A percentile compares a stretch with the other conserved stretches of the same genome.
Conservation (phyloP, 306 rosid genomes). For the Fragaria iinumae region DNA sequence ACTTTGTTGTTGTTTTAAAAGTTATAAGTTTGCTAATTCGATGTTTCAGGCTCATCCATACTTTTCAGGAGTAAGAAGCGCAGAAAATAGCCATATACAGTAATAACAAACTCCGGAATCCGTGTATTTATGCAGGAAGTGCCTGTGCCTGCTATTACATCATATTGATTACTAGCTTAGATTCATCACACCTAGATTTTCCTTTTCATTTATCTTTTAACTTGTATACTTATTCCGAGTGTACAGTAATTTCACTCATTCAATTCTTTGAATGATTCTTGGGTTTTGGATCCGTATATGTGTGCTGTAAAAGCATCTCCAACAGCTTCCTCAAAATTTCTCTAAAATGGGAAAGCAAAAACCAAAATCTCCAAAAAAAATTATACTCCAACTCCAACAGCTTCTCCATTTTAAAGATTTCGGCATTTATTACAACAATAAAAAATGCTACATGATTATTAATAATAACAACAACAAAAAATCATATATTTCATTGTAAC, state of each 20-base stretch:
- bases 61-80: constrained; percentile 50
- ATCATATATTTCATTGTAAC: no score
- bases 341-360: no score
- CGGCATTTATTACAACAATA: no score
- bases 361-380: no score
- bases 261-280: not conserved
- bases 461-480: no score
- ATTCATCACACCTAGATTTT: constrained; percentile 3
- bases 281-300: not conserved
- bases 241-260: not conserved
- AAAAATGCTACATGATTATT: no score
- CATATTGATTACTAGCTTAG: constrained; percentile 11
- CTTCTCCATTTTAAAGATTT: no score
- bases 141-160: not conserved
- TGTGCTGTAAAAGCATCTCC: not conserved
- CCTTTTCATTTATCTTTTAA: not conserved
- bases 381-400: no score
- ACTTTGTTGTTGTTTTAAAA: not conserved
- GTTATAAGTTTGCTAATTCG: not conserved
- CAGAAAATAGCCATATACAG: constrained; percentile 42
- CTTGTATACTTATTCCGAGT: not conserved
- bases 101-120: constrained; percentile 11
- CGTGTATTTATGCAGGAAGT: constrained; percentile 1
- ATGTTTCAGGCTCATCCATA: constrained; percentile 50
- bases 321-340: no score